Evolutionary conservation across 805 yeast species (phyloP), one percentile per base, ranked within the genome.

Genomic region (Candida lessepsii): DNA sequence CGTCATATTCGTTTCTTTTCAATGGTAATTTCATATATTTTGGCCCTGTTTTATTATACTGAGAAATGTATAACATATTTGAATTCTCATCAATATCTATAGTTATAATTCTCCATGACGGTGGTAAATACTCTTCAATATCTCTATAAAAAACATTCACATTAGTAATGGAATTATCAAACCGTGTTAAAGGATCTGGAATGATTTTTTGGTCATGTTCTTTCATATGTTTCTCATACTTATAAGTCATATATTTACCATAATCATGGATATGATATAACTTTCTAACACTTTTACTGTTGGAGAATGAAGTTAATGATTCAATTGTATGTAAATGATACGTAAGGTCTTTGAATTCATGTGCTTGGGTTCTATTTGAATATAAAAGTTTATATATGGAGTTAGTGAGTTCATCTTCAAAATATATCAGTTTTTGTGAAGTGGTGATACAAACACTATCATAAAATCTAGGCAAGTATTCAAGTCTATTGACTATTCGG

Each of bases 11-110:
- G 40, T 67, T 75, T 35, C 86, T 63, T 16, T 70, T 70, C 31
- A 85, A 52, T 0, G 95, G 90, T 18, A 89, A 54, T 37, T 82
- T 70, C 11, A 84, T 38, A 35, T 74, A 61, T 11, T 74, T 65
- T 3, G 82, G 83, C 1, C 48, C 49, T 9, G n/a, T 14, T 2
- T 25, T 14, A 19, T 61, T 68, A 27, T 66, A 56, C 45, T 75
- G 71, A 3, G 83, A 60, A 3, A 88, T 42, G 0, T 82, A 46
- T 19, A 89, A 60, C 52, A 78, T 81, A 0, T 81, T 84, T 7
- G 81, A 72, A 7, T 67, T 28, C 2, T 32, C 16, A 46, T 87
- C 80, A 7, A 78, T 53, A 50, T 83, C 90, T 17, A 89, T 58
- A 1, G 83, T 67, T 1, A 86, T 60, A 0, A 82, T 73, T 3